These are phyloP conservation scores for Verticillium dahliae DNA, from an alignment of 2,329 filamentous ascomycete species.

Conservation along the genomic window DNA sequence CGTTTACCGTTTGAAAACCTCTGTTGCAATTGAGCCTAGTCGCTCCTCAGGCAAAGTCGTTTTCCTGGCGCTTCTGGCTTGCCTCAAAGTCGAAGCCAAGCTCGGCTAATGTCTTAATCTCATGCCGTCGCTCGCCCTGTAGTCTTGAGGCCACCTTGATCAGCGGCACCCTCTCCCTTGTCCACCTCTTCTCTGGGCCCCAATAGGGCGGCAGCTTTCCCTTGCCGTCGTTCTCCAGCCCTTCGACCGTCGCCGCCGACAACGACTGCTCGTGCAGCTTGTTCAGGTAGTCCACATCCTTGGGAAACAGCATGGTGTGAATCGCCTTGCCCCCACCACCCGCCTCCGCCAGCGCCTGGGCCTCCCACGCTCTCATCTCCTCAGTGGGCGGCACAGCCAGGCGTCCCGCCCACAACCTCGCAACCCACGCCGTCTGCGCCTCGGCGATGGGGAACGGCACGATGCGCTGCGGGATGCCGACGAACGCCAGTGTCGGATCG, in stretches of 20 bases:
- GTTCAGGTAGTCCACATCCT: slow-evolving; percentile 56
- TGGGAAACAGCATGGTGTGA: slow-evolving; percentile 38
- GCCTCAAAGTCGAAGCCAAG: slow-evolving; percentile 31
- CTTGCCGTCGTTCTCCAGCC: slow-evolving; percentile 26
- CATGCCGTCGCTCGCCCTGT: slow-evolving; percentile 24
- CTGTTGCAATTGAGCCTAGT: too few relatives aligned
- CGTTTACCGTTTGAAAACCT: too few relatives aligned
- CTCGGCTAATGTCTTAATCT: slow-evolving; percentile 39
- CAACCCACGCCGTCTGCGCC: slow-evolving; percentile 59
- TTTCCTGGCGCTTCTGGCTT: slow-evolving; percentile 13
- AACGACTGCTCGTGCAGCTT: slow-evolving; percentile 42
- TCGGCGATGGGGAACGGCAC: slow-evolving; percentile 69
- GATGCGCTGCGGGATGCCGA: slow-evolving; percentile 59
- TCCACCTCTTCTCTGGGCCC: slow-evolving; percentile 31
- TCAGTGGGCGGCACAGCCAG: slow-evolving; percentile 44
- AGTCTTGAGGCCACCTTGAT: slow-evolving; percentile 32
- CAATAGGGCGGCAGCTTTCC: slow-evolving; percentile 32
- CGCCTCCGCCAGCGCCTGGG: slow-evolving; percentile 34
- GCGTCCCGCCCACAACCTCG: slow-evolving; percentile 59
- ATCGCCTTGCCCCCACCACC: slow-evolving; percentile 36
- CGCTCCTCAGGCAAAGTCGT: too few relatives aligned
- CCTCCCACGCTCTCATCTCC: slow-evolving; percentile 59
- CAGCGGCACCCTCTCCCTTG: slow-evolving; percentile 29
- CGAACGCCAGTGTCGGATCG: slow-evolving; percentile 60
- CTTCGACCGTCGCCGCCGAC: slow-evolving; percentile 21